Conservation (phyloP, 306 rosid species). For the Acacia melanoxylon region DNA sequence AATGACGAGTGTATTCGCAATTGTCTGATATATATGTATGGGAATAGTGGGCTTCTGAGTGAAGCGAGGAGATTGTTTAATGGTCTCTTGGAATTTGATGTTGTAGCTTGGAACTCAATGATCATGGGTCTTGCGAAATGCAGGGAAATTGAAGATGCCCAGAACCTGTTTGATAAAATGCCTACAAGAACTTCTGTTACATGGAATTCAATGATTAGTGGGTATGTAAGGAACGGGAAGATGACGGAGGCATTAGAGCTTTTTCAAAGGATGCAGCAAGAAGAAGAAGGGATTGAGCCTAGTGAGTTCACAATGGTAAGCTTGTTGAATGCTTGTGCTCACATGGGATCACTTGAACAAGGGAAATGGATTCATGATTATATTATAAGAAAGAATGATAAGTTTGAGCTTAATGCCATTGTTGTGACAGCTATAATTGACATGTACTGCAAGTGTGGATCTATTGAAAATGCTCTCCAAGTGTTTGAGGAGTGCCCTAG, state of each 20-base stretch:
- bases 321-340: slow-evolving; percentile 79
- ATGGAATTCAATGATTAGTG: slow-evolving; percentile 87
- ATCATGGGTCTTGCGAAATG: slow-evolving; percentile 72
- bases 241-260: slow-evolving; percentile 56
- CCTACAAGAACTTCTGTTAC: slow-evolving; percentile 56
- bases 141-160: slow-evolving; percentile 61
- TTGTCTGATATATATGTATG: slow-evolving; percentile 67
- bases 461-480: slow-evolving; percentile 51
- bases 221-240: slow-evolving; percentile 79
- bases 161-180: slow-evolving; percentile 69
- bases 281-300: slow-evolving; percentile 46
- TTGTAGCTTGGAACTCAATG: slow-evolving; percentile 82
- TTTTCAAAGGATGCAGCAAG: slow-evolving; percentile 63
- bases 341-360: slow-evolving; percentile 74
- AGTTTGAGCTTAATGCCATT: slow-evolving; percentile 58
- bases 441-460: slow-evolving; percentile 86
- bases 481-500: slow-evolving; percentile 57
- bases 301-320: slow-evolving; percentile 91
- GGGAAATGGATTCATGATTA: slow-evolving; percentile 84
- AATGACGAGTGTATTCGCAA: slow-evolving; percentile 58
- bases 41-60: slow-evolving; percentile 60
- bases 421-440: slow-evolving; percentile 76
- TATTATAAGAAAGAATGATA: slow-evolving; percentile 48
- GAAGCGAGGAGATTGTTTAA: slow-evolving; percentile 64
- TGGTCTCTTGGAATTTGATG: slow-evolving; percentile 49